phyloP scores from a whole-genome alignment of 2,329 filamentous ascomycete species.

The Botrytis pseudocinerea region DNA sequence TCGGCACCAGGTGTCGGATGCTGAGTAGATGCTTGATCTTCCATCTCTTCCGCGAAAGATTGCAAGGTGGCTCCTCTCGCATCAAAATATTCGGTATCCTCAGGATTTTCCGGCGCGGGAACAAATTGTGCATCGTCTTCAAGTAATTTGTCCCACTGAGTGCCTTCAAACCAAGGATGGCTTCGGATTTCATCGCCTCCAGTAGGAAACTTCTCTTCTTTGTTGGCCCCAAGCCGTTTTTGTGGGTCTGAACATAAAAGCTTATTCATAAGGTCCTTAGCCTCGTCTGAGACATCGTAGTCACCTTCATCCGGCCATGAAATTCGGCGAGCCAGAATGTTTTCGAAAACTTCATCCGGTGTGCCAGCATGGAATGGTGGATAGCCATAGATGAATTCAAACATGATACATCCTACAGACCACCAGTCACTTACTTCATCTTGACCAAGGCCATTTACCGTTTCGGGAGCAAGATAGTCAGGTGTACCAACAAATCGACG shows the following conservation, averaged over 20 bases:
- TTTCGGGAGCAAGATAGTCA: constrained; percentile 95
- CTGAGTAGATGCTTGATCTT: constrained; percentile 81
- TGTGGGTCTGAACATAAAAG: constrained; percentile 82
- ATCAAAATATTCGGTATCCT: constrained; percentile 98
- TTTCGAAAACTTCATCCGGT: constrained; percentile 93
- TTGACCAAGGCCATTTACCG: constrained; percentile 90
- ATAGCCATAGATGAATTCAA: constrained; percentile 90
- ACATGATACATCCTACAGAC: constrained; percentile 98
- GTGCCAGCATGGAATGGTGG: constrained; percentile 91
- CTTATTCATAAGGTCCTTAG: constrained; percentile 91
- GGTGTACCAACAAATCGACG: constrained; percentile 94
- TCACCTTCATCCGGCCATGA: constrained; percentile 88
- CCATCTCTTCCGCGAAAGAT: constrained; percentile 89
- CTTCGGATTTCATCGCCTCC: constrained; percentile 89
- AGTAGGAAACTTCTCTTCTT: constrained; percentile 75
- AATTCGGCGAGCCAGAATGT: constrained; percentile 86
- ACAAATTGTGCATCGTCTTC: constrained; percentile 96
- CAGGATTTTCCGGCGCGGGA: constrained; percentile 86
- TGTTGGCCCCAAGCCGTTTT: constrained; percentile 81
- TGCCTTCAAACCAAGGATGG: constrained; percentile 83
- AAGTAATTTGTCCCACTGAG: constrained; percentile 89
- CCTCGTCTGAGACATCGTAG: constrained; percentile 77
- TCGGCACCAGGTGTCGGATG: constrained; percentile 68
- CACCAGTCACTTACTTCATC: constrained; percentile 99
- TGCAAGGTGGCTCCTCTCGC: constrained; percentile 86